phyloP scores from a whole-genome alignment of 2,329 filamentous ascomycete genomes.

The Raffaelea deltoideospora region DNA sequence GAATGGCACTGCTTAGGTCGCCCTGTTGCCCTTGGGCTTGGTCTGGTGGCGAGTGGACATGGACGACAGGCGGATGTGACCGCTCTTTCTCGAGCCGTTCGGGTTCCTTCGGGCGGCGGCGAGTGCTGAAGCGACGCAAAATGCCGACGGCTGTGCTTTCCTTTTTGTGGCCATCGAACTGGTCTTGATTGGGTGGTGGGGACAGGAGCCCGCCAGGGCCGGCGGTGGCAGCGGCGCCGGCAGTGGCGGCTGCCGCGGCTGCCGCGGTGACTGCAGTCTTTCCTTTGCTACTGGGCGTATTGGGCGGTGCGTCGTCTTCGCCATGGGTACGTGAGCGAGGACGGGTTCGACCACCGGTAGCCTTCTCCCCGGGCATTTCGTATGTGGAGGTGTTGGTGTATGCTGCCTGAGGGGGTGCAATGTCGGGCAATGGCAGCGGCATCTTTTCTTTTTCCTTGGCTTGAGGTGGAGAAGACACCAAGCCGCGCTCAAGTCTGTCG shows the following conservation, averaged over 20 bases:
- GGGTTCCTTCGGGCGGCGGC: slow-evolving; percentile 51
- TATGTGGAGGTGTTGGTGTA: slow-evolving; percentile 77
- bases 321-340: slow-evolving; percentile 85
- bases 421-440: slow-evolving; percentile 48
- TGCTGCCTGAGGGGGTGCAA: slow-evolving; percentile 68
- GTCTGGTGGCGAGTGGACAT: slow-evolving; percentile 65
- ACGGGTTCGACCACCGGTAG: slow-evolving; percentile 67
- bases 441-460: slow-evolving; percentile 27
- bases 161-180: slow-evolving; percentile 53
- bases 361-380: slow-evolving; percentile 79
- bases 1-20: too few relatives aligned
- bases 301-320: slow-evolving; percentile 67
- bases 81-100: slow-evolving; percentile 47
- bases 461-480: too few relatives aligned
- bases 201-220: slow-evolving; percentile 29
- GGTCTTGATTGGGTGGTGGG: slow-evolving; percentile 33
- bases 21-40: background rate
- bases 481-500: slow-evolving; percentile 42
- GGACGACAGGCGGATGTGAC: slow-evolving; percentile 57
- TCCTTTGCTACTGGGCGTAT: slow-evolving; percentile 49
- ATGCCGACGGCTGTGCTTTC: slow-evolving; percentile 78
- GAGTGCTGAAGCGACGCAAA: slow-evolving; percentile 79
- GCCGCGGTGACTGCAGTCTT: slow-evolving; percentile 42
- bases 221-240: background rate
- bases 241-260: background rate